Conservation (phyloP, 257 asterid genomes). For the Prunella vulgaris region DNA sequence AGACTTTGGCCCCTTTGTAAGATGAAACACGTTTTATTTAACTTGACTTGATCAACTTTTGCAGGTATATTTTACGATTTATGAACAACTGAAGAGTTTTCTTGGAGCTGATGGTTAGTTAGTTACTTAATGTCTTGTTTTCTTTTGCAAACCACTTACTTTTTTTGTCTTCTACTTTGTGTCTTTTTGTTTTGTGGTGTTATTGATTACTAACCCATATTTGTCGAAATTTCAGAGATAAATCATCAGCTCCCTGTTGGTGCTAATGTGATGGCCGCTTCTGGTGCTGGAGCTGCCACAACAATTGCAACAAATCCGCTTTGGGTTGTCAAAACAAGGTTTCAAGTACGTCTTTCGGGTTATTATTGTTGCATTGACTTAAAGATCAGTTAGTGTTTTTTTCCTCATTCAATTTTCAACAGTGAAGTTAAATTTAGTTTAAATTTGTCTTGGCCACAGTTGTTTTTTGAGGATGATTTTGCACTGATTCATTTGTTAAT, state of each 20-base stretch:
- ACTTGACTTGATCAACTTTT: slow-evolving; percentile 21
- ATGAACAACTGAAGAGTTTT: slow-evolving; percentile 66
- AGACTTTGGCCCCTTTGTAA: neutral
- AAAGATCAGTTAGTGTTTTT: neutral
- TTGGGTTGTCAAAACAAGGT: slow-evolving; percentile 96
- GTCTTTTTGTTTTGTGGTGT: slow-evolving; percentile 1
- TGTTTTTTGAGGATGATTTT: neutral
- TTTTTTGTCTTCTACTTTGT: no score
- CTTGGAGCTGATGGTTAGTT: slow-evolving; percentile 76
- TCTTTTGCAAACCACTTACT: neutral
- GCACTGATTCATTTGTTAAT: neutral
- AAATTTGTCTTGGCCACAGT: neutral
- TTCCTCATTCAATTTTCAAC: neutral
- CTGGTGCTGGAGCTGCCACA: slow-evolving; percentile 98
- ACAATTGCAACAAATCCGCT: slow-evolving; percentile 88
- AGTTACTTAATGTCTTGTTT: slow-evolving; percentile 11
- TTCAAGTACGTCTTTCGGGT: slow-evolving; percentile 53
- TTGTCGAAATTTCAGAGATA: slow-evolving; percentile 40
- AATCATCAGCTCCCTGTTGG: slow-evolving; percentile 74
- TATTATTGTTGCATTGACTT: neutral
- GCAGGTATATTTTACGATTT: slow-evolving; percentile 84
- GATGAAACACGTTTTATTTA: neutral
- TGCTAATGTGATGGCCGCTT: slow-evolving; percentile 84
- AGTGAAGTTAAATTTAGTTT: neutral
- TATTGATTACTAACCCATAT: slow-evolving; percentile 1